Conservation (phyloP, 2,329 filamentous ascomycete genomes). For the Lachnellula suecica region DNA sequence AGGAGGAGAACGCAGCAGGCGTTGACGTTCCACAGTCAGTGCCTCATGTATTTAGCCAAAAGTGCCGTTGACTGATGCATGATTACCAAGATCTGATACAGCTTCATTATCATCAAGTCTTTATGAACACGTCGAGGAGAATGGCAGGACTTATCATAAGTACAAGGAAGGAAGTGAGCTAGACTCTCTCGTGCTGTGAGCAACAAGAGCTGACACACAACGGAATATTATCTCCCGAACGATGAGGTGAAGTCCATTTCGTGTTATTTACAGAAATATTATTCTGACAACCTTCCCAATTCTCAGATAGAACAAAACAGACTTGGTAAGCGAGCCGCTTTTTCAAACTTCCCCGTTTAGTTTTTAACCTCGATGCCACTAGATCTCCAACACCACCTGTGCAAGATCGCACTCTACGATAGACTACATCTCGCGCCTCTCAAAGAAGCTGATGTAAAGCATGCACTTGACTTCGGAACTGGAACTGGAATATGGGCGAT, state of each 20-base stretch:
- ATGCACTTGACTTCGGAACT: constrained; percentile 40
- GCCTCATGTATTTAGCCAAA: background rate
- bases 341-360: background rate
- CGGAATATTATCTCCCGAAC: constrained; percentile 13
- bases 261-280: background rate
- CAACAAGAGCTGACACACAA: background rate
- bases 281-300: background rate
- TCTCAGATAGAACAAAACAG: constrained; percentile 11
- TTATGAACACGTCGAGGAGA: constrained; percentile 18
- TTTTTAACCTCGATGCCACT: background rate
- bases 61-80: background rate
- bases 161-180: constrained; percentile 20
- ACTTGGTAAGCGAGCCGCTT: constrained; percentile 9
- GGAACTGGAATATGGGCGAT: constrained; percentile 44
- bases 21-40: background rate
- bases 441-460: constrained; percentile 24
- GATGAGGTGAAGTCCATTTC: constrained; percentile 8
- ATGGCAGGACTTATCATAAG: constrained; percentile 23
- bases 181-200: background rate
- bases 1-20: background rate
- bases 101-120: constrained; percentile 16
- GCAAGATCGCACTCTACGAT: constrained; percentile 15
- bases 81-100: constrained; percentile 8
- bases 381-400: constrained; percentile 23
- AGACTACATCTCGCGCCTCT: constrained; percentile 24